Percentiles rank a stretch among this genome's conserved stretches.
Evolutionary conservation across 257 asterid species (phyloP).

Genomic region (Ehretia macrophylla): DNA sequence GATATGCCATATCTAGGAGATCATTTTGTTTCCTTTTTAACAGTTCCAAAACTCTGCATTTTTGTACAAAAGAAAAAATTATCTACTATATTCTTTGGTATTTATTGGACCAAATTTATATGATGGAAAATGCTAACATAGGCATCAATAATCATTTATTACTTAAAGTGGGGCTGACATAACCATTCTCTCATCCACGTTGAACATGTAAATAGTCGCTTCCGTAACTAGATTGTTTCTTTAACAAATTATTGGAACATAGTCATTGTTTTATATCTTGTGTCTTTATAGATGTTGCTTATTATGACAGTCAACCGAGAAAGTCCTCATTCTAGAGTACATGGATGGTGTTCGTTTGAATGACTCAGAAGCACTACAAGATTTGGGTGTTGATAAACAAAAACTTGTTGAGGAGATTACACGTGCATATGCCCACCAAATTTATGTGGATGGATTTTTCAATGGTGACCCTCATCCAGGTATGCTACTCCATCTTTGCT

Average conservation of each 20-base stretch:
- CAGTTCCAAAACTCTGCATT: too few species aligned
- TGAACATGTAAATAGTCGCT: neutral
- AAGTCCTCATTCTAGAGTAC: conserved; percentile 81
- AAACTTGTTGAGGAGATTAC: conserved; percentile 94
- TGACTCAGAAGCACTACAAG: conserved; percentile 67
- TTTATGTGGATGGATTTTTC: conserved; percentile 94
- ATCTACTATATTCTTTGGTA: too few species aligned
- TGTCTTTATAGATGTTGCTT: conserved; percentile 10
- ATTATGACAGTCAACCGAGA: conserved; percentile 74
- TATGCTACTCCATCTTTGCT: conserved; percentile 19
- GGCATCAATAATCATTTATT: too few species aligned
- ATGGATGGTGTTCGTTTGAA: conserved; percentile 95
- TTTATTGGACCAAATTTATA: too few species aligned
- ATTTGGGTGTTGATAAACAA: conserved; percentile 83
- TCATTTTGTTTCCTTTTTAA: too few species aligned
- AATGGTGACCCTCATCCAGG: conserved; percentile 99
- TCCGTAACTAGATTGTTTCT: neutral
- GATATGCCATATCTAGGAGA: too few species aligned
- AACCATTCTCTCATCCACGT: neutral
- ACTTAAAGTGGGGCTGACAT: neutral
- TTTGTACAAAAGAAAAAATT: too few species aligned
- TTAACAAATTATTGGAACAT: neutral
- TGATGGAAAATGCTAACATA: too few species aligned
- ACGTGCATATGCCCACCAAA: conserved; percentile 98
- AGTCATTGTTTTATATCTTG: conserved; percentile 6